Conservation (phyloP, 2,329 filamentous ascomycete species). For the Trichoderma endophyticum region DNA sequence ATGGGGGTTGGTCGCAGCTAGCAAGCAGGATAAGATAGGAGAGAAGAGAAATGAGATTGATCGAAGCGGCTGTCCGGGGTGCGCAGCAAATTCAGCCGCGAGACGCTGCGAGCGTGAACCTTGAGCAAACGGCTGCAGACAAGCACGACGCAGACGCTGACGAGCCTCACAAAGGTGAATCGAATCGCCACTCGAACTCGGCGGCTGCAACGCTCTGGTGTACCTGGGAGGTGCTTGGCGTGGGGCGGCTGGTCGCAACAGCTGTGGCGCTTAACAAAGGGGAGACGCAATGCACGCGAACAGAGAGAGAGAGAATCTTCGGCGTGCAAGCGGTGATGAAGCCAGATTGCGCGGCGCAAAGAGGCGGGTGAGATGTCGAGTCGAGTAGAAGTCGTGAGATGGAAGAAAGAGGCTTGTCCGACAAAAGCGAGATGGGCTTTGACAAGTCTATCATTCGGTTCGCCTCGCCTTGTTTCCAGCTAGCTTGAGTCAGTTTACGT, state of each 20-base stretch:
- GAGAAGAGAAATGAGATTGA: constrained; percentile 2
- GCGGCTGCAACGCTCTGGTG: constrained; percentile 1
- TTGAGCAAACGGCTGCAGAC: not conserved
- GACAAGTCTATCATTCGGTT: constrained; percentile 7
- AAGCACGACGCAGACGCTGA: not conserved
- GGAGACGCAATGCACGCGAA: not conserved
- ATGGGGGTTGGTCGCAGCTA: constrained; percentile 2
- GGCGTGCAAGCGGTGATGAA: not conserved
- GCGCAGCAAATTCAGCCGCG: constrained; percentile 4
- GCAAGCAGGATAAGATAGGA: constrained; percentile 11
- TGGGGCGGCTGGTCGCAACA: constrained; percentile 17
- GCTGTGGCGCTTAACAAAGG: constrained; percentile 16
- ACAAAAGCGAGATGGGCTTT: not conserved
- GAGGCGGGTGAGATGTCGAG: not conserved
- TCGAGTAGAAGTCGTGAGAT: not conserved
- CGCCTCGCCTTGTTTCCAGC: constrained; percentile 8
- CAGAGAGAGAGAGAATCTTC: not conserved
- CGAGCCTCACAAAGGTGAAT: not conserved
- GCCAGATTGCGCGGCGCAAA: constrained; percentile 1
- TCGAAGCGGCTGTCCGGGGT: not conserved
- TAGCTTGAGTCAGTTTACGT: constrained; percentile 14
- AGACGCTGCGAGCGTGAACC: not conserved
- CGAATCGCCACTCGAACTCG: constrained; percentile 6
- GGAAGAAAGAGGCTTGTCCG: not conserved
- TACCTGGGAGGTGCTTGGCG: not conserved